A percentile compares a stretch with the other conserved stretches of the same genome.
Evolutionary conservation across 768 basidiomycete species (phyloP).

Genomic region (Auriscalpium vulgare): DNA sequence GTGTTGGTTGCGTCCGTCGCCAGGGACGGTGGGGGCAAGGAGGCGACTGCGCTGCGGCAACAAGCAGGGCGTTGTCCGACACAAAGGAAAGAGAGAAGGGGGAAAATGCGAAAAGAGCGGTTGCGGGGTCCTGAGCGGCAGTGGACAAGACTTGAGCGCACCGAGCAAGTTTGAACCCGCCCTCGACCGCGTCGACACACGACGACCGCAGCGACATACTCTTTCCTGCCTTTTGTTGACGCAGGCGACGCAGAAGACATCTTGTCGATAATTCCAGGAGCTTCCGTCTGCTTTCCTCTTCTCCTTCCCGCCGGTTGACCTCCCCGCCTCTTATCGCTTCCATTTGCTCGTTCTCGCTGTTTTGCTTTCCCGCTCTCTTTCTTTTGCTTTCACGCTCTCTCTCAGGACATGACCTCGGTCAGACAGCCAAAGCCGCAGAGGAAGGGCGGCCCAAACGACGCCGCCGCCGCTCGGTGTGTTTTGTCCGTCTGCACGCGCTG

Average conservation of each 20-base stretch:
- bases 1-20: not conserved
- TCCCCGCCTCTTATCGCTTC: conserved; percentile 15
- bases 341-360: conserved; percentile 25
- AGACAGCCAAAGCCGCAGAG: conserved; percentile 57
- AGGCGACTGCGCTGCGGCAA: not conserved
- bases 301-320: conserved; percentile 4
- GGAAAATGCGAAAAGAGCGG: not conserved
- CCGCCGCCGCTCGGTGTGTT: conserved; percentile 40
- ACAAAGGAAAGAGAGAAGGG: not conserved
- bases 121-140: not conserved
- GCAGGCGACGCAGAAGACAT: not conserved
- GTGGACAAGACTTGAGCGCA: not conserved
- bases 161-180: not conserved
- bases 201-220: not conserved
- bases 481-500: conserved; percentile 13
- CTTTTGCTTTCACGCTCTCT: conserved; percentile 23
- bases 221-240: not conserved
- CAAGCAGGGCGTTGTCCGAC: not conserved
- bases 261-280: not conserved
- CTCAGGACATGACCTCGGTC: conserved; percentile 15
- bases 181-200: not conserved
- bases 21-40: not conserved
- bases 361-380: conserved; percentile 18
- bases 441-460: conserved; percentile 50
- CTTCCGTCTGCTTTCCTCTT: conserved; percentile 4